Evolutionary conservation across 208 protist species (phyloP).

Genomic region (Novymonas esmeraldas): DNA sequence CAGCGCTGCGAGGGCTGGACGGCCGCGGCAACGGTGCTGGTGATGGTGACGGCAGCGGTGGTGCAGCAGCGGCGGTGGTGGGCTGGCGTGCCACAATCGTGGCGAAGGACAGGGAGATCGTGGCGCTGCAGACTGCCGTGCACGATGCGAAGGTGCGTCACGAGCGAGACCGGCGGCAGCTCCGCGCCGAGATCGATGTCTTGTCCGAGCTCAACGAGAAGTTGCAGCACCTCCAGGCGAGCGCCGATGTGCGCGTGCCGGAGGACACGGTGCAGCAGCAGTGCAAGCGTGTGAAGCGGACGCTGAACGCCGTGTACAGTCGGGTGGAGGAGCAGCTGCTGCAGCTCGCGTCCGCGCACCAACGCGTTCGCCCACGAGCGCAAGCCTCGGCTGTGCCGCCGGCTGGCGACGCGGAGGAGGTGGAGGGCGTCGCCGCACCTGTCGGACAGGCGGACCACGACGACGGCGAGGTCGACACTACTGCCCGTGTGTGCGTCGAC

Average conservation of each 20-base stretch:
- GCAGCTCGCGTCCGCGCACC: constrained; percentile 1
- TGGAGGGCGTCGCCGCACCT: neutral
- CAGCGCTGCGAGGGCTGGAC: constrained; percentile 18
- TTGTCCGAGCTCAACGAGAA: constrained; percentile 44
- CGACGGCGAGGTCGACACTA: neutral
- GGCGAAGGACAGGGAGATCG: constrained; percentile 42
- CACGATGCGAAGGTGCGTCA: constrained; percentile 43
- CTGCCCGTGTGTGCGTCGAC: constrained; percentile 34
- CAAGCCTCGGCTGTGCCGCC: neutral
- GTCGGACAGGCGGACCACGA: neutral
- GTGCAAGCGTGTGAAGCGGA: constrained; percentile 54
- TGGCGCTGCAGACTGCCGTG: constrained; percentile 41
- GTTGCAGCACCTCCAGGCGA: constrained; percentile 33
- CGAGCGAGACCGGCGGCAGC: constrained; percentile 45
- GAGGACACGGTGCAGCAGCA: constrained; percentile 33
- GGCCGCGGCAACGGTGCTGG: constrained; percentile 5
- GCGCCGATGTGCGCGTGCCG: constrained; percentile 21
- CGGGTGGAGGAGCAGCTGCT: constrained; percentile 48
- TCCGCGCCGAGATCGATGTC: constrained; percentile 60
- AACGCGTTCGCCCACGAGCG: neutral
- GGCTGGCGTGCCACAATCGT: constrained; percentile 39
- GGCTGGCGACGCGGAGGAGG: neutral
- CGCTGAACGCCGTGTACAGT: constrained; percentile 57
- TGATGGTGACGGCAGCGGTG: constrained; percentile 12
- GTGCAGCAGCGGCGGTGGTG: constrained; percentile 18